Evolutionary conservation across 139 green algal genomes (phyloP), one percentile per base, ranked within the genome.

Genomic region (Auxenochlorella pyrenoidosa): DNA sequence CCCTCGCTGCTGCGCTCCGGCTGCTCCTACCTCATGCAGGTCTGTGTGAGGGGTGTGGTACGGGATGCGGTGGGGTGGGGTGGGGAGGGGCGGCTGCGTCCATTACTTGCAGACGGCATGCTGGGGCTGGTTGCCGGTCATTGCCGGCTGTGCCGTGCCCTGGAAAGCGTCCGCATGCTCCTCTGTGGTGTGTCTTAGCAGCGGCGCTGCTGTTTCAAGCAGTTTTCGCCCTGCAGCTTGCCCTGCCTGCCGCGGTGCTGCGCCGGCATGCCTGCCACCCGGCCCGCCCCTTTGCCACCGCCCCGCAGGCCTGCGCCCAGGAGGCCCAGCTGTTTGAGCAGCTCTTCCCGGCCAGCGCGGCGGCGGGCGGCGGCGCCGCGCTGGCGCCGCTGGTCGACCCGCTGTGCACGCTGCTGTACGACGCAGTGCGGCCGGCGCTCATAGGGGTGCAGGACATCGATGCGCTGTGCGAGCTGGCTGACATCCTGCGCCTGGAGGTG

Each of bases 321-420:
- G 97, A 99, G 93, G 87, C 92, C 75, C 91, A 96, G 92, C 93
- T 99, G 68, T 96, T 96, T 70, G 93, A 97, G 88, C 92, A 97
- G 84, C 98, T 99, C 88, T 99, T 99, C 88, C 92, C 93, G 15
- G 71, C 43, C 24, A 44, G 40, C n/a, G 38, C 44, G 43, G 87
- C 66, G 12, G 21, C 66, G 79, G 73, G n/a, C 76, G 59, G 84
- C 41, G 51, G 82, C 36, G 68, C 90, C 72, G 82, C 83, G n/a
- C 88, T 99, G 84, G 75, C 85, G 2, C 90, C 93, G 24, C 90
- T 98, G 63, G 91, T 98, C 80, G 95, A 98, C 85, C 93, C 97
- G 58, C 90, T 98, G 79, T 97, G 94, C 84, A 97, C 90, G 38
- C 87, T 98, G 72, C 91, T 99, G 72, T 99, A 99, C 86, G 97